Conservation (phyloP, 2,329 filamentous ascomycete species). For the Apiospora hydei region DNA sequence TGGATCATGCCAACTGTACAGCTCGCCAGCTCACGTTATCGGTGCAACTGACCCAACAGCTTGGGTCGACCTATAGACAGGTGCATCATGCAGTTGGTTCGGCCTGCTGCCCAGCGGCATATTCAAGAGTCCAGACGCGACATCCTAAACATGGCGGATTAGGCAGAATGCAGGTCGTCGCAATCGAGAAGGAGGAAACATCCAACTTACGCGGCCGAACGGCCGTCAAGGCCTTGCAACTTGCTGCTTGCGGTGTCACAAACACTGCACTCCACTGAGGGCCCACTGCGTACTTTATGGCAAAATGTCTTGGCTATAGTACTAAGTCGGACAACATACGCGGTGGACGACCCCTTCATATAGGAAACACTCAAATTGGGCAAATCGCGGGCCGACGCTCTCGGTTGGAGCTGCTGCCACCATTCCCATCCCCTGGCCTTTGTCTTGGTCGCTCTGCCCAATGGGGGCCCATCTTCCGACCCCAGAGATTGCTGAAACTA, state of each 20-base stretch:
- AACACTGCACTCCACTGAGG: neutral
- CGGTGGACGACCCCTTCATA: constrained; percentile 8
- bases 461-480: neutral
- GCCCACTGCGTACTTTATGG: neutral
- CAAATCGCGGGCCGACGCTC: neutral
- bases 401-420: neutral
- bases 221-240: neutral
- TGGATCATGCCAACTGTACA: neutral
- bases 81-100: constrained; percentile 17
- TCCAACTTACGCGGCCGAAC: neutral
- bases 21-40: neutral
- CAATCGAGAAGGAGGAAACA: constrained; percentile 7
- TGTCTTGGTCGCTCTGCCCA: neutral
- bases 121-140: neutral
- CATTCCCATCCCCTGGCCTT: neutral
- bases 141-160: neutral
- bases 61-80: constrained; percentile 2
- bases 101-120: neutral
- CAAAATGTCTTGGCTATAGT: constrained; percentile 3
- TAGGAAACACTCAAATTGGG: neutral
- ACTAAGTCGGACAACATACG: constrained; percentile 15
- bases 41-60: neutral
- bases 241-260: neutral
- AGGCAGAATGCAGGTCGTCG: neutral
- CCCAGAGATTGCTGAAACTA: neutral